Percentiles rank a stretch among this genome's conserved stretches.
These are phyloP conservation scores for Serpula lacrymans DNA, from an alignment of 768 basidiomycete genomes.

Conservation along the genomic window DNA sequence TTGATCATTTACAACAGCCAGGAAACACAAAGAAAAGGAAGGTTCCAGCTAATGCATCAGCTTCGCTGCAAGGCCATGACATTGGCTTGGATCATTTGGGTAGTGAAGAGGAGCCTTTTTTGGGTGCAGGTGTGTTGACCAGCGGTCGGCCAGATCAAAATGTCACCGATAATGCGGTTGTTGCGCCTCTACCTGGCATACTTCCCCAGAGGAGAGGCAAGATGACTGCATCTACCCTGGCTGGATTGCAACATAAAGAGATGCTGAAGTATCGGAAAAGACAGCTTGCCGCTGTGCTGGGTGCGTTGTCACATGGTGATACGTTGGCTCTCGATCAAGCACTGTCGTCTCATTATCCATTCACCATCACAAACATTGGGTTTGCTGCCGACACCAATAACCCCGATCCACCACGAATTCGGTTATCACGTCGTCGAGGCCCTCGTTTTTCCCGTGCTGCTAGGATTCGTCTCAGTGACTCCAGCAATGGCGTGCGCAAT, in stretches of 20 bases:
- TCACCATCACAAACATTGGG: slow-evolving; percentile 33
- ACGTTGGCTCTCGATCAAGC: slow-evolving; percentile 78
- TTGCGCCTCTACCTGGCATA: slow-evolving; percentile 16
- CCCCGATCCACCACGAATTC: slow-evolving; percentile 34
- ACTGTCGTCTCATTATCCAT: slow-evolving; percentile 44
- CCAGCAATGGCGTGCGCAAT: slow-evolving; percentile 4
- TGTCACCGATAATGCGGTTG: slow-evolving; percentile 15
- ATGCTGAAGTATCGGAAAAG: slow-evolving; percentile 64
- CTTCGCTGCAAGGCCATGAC: slow-evolving; percentile 40
- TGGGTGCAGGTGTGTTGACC: slow-evolving; percentile 20
- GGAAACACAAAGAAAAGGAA: slow-evolving; percentile 89
- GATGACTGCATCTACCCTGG: slow-evolving; percentile 58
- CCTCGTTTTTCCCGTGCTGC: slow-evolving; percentile 49
- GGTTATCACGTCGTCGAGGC: slow-evolving; percentile 52
- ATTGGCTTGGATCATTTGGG: slow-evolving; percentile 37
- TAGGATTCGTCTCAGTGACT: no score
- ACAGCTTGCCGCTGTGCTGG: slow-evolving; percentile 68
- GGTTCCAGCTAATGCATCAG: slow-evolving; percentile 63
- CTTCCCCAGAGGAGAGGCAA: slow-evolving; percentile 36
- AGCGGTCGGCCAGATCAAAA: slow-evolving; percentile 22
- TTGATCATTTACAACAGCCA: slow-evolving; percentile 69
- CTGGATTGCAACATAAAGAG: slow-evolving; percentile 74
- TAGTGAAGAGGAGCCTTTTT: slow-evolving; percentile 39
- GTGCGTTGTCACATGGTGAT: slow-evolving; percentile 62
- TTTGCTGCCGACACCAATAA: slow-evolving; percentile 21